phyloP scores from a whole-genome alignment of 371 early-diverging fungal species.

The Lichtheimia hyalospora region DNA sequence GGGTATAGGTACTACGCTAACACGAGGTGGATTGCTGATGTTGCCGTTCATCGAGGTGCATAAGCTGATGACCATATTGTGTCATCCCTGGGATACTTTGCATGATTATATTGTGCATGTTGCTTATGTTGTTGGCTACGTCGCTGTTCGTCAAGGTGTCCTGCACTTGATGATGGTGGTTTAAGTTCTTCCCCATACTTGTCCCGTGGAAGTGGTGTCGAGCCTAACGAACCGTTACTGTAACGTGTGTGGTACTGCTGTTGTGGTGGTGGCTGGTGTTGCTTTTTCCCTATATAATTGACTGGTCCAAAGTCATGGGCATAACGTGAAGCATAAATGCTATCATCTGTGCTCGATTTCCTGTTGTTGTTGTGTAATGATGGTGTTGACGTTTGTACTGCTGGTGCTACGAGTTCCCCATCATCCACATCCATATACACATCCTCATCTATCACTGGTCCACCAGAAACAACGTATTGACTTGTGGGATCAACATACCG shows the following conservation, averaged over 20 bases:
- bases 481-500: too few species aligned
- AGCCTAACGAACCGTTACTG: too few species aligned
- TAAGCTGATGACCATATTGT: neutral
- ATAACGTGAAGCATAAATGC: neutral
- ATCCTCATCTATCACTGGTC: too few species aligned
- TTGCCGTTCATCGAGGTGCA: neutral
- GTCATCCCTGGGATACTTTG: neutral
- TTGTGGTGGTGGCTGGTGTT: too few species aligned
- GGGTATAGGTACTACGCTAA: too few species aligned
- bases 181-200: neutral
- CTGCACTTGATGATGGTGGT: conserved; percentile 8
- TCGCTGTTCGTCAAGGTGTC: conserved; percentile 1
- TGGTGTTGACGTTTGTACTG: neutral
- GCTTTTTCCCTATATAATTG: neutral
- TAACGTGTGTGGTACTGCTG: neutral
- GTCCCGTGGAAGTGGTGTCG: neutral
- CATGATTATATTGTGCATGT: neutral
- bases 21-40: too few species aligned
- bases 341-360: neutral
- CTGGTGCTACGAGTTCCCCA: neutral
- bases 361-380: neutral
- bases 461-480: too few species aligned
- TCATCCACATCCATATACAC: too few species aligned
- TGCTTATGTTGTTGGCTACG: neutral
- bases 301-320: too few species aligned